Evolutionary conservation across 2,329 filamentous ascomycete genomes (phyloP).

Genomic region (Penicillium griseofulvum): DNA sequence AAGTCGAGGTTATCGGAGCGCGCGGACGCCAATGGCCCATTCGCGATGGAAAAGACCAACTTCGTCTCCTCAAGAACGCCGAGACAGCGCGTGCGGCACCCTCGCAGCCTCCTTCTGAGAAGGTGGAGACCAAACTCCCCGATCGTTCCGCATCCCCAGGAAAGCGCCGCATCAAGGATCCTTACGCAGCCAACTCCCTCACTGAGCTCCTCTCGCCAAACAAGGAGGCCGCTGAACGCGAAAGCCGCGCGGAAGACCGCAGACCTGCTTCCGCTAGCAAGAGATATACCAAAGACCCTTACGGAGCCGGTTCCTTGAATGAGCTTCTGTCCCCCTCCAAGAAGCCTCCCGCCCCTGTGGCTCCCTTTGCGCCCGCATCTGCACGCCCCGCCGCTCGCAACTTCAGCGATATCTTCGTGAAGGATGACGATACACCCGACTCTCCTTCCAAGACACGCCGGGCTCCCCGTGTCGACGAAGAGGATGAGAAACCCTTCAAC

Average conservation of each 20-base stretch:
- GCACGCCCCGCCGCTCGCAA: constrained; percentile 68
- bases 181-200: constrained; percentile 54
- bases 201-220: constrained; percentile 67
- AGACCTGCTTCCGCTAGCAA: constrained; percentile 28
- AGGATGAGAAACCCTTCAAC: not conserved
- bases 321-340: constrained; percentile 61
- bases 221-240: constrained; percentile 41
- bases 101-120: constrained; percentile 18
- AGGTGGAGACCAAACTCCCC: constrained; percentile 12
- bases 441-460: constrained; percentile 27
- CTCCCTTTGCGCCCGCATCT: constrained; percentile 61
- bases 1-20: constrained; percentile 88
- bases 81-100: constrained; percentile 25
- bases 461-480: not conserved
- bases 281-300: constrained; percentile 37
- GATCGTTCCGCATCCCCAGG: constrained; percentile 32
- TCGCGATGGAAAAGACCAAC: constrained; percentile 78
- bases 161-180: constrained; percentile 45
- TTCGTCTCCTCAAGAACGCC: constrained; percentile 67
- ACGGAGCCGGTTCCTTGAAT: constrained; percentile 59
- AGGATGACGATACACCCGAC: constrained; percentile 39
- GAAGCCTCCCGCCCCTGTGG: constrained; percentile 51
- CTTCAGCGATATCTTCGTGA: constrained; percentile 66
- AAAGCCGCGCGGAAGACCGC: constrained; percentile 11
- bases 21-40: constrained; percentile 94